Evolutionary conservation across 345 rosid species (phyloP).

Genomic region (Eucalyptus coolabah): DNA sequence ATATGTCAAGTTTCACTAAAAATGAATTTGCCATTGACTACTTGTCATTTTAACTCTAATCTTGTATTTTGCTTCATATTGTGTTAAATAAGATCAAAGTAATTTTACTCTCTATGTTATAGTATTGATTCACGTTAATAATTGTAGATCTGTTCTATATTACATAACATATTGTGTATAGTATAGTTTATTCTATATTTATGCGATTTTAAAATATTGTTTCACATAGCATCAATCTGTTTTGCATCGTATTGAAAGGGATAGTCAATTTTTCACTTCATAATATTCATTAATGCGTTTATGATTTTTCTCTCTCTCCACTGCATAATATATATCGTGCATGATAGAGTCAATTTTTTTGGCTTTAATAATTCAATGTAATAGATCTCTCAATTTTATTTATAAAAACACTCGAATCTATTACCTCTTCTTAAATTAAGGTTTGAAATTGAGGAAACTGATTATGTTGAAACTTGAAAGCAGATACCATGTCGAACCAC

Average conservation of each 20-base stretch:
- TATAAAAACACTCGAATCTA: no score
- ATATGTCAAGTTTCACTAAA: neutral
- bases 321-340: neutral
- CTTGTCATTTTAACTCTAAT: no score
- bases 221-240: neutral
- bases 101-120: neutral
- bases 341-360: neutral
- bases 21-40: neutral
- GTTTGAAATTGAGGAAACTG: no score
- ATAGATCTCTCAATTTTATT: no score
- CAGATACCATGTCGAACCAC: fast-evolving
- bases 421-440: no score
- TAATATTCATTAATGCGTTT: neutral
- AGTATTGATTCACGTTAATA: neutral
- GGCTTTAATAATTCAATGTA: neutral
- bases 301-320: no score
- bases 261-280: neutral
- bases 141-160: neutral
- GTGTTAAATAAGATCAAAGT: neutral
- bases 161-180: neutral
- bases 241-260: neutral
- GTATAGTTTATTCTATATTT: neutral
- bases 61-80: neutral
- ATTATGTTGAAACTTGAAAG: no score
- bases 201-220: no score